Base-by-base conservation (phyloP, 768 basidiomycete species). In the Coprinellus micaceus region DNA sequence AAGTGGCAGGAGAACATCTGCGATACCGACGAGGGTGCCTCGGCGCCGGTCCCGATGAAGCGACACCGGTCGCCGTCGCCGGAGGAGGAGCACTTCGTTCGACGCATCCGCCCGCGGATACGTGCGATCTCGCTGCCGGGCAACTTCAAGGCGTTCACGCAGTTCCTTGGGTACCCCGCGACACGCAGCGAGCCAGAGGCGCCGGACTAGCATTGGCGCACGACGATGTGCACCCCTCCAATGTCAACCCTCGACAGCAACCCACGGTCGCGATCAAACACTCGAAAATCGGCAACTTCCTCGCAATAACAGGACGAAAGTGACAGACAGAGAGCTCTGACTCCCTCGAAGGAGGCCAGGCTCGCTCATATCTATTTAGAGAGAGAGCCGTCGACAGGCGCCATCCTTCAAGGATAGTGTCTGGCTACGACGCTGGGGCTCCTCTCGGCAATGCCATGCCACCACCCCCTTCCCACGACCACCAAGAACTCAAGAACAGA, bases 1-100 rank as follows among this genome's bases (percentile, higher is more conserved):
- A 63, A 69, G 53, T 83, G 82, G 82, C 69, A 75, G 24, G 74
- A 73, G 52, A 69, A 71, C 43, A 74, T 82, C 25, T 66, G 64
- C 40, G 63, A 61, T 37, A 66, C 64, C 49, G 54, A 48, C 37
- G 55, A 55, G 48, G 50, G 61, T 41, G 58, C 64, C 9, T 47
- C 36, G 9, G 36, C 57, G 41, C 39, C 37, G 13, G 53, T 66
- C 26, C 66, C 70, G 52, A 67, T 66, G 55, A 77, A 77, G 62
- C 71, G 74, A 51, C 68, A 69, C 37, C 71, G 75, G n/a, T 76
- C 74, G 24, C 63, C 71, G 50, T 71, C 72, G 25, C 69, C 70
- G 39, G 70, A 68, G 52, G 65, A 69, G 45, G 70, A 69, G 44
- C 59, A 58, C 25, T 62, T 64, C 25, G 61, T 67, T 39, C 58